These are phyloP conservation scores for Pseudoturritis turrita DNA, from an alignment of 345 rosid species.

Conservation along the genomic window DNA sequence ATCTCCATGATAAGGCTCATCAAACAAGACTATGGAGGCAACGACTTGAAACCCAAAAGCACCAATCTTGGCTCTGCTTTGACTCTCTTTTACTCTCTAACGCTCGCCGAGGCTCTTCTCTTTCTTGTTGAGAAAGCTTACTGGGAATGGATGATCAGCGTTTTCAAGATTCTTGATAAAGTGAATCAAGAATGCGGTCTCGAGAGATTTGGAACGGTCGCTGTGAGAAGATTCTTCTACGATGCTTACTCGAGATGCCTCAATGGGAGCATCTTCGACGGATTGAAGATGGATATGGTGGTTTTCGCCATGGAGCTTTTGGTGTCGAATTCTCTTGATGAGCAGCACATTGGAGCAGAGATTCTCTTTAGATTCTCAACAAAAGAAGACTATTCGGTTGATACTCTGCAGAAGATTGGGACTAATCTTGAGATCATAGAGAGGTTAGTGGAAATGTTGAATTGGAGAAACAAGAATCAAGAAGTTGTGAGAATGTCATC, in stretches of 20 bases:
- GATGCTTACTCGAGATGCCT: slow-evolving; percentile 82
- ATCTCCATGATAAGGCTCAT: slow-evolving; percentile 64
- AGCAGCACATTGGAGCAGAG: slow-evolving; percentile 70
- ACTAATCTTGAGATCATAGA: slow-evolving; percentile 55
- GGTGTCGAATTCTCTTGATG: slow-evolving; percentile 67
- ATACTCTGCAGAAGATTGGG: slow-evolving; percentile 89
- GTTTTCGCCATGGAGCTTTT: slow-evolving; percentile 66
- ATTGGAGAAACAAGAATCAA: slow-evolving; percentile 81
- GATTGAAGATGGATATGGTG: slow-evolving; percentile 84
- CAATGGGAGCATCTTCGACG: slow-evolving; percentile 84
- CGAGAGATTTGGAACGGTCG: slow-evolving; percentile 50
- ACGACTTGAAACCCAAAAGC: slow-evolving; percentile 37
- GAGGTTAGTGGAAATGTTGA: slow-evolving; percentile 81
- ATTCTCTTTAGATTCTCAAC: slow-evolving; percentile 41
- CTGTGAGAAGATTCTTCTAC: slow-evolving; percentile 75
- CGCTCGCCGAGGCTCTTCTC: slow-evolving; percentile 75
- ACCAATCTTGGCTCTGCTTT: slow-evolving; percentile 68
- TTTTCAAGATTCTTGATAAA: slow-evolving; percentile 58
- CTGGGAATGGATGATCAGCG: slow-evolving; percentile 66
- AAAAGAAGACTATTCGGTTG: slow-evolving; percentile 55
- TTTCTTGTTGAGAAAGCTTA: slow-evolving; percentile 80
- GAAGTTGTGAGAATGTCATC: slow-evolving; percentile 73
- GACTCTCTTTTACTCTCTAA: slow-evolving; percentile 70
- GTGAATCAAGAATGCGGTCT: slow-evolving; percentile 67
- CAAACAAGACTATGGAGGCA: slow-evolving; percentile 61